A percentile compares a stretch with the other conserved stretches of the same genome.
Conservation (phyloP, 164 flowering plant genomes). For the Umbellularia californica region DNA sequence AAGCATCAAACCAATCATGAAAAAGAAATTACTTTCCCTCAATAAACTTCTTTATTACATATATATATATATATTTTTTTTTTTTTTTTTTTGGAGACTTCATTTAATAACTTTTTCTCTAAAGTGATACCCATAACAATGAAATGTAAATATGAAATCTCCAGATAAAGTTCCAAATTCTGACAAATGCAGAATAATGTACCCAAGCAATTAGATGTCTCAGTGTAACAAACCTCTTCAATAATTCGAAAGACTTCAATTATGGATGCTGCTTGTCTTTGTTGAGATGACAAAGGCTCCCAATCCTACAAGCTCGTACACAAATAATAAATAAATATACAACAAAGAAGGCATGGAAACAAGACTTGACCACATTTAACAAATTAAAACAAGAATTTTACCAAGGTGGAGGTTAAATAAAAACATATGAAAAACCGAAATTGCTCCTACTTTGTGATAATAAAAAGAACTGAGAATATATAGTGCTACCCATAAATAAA, state of each 20-base stretch:
- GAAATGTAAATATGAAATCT: not conserved
- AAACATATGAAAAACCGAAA: too few species aligned
- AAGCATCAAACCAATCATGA: too few species aligned
- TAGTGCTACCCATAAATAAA: too few species aligned
- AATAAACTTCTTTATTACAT: too few species aligned
- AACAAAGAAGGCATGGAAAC: not conserved
- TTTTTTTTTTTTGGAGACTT: too few species aligned
- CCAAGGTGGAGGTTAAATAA: too few species aligned
- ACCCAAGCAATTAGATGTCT: slow-evolving; percentile 4
- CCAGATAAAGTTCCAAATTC: not conserved
- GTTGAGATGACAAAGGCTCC: slow-evolving; percentile 79
- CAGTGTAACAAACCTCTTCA: slow-evolving; percentile 55
- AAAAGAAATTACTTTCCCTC: too few species aligned
- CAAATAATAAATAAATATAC: not conserved
- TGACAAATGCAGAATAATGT: not conserved
- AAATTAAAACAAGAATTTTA: too few species aligned
- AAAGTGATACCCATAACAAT: not conserved
- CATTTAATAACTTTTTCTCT: too few species aligned
- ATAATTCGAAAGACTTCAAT: slow-evolving; percentile 83
- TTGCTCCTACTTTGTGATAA: too few species aligned
- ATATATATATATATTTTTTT: too few species aligned
- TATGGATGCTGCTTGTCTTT: slow-evolving; percentile 68
- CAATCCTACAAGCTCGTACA: slow-evolving; percentile 44
- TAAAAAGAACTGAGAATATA: too few species aligned
- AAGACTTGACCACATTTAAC: not conserved